These are phyloP conservation scores for Diplodia mutila DNA, from an alignment of 2,329 filamentous ascomycete genomes.

Conservation along the genomic window DNA sequence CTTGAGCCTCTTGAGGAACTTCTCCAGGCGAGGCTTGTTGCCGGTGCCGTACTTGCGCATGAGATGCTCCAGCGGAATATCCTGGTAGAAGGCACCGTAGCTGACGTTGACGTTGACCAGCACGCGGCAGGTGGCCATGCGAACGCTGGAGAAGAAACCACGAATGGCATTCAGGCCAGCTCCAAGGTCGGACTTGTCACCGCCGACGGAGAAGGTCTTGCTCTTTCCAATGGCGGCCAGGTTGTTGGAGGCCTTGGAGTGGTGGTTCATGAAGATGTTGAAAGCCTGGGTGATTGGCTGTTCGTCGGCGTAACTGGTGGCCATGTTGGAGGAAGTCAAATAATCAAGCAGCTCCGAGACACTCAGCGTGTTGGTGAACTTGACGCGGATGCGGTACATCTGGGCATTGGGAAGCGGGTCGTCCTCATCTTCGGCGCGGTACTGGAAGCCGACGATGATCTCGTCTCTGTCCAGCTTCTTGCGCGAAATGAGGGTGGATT, in stretches of 20 bases:
- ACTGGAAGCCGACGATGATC: constrained; percentile 32
- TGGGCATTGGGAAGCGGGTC: constrained; percentile 28
- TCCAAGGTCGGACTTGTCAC: constrained; percentile 42
- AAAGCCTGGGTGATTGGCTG: constrained; percentile 59
- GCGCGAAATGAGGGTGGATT: constrained; percentile 13
- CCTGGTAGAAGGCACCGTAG: constrained; percentile 61
- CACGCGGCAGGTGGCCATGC: constrained; percentile 60
- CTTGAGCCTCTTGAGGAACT: constrained; percentile 45
- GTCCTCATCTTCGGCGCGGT: constrained; percentile 33
- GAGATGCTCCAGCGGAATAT: constrained; percentile 44
- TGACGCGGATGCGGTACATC: constrained; percentile 31
- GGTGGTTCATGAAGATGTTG: constrained; percentile 60
- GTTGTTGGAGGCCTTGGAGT: constrained; percentile 46
- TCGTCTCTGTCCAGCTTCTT: constrained; percentile 15
- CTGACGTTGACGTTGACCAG: constrained; percentile 67
- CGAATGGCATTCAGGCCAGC: constrained; percentile 60
- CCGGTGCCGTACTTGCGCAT: constrained; percentile 34
- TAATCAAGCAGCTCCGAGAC: constrained; percentile 50
- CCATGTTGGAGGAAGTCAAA: constrained; percentile 42
- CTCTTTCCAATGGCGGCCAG: constrained; percentile 56
- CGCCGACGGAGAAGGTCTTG: constrained; percentile 39
- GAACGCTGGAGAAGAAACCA: constrained; percentile 66
- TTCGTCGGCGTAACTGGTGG: constrained; percentile 47
- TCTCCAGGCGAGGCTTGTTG: constrained; percentile 31
- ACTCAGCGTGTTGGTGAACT: constrained; percentile 34